These are phyloP conservation scores for Trypanosomatidae sp. DNA, from an alignment of 208 protist genomes.

Conservation along the genomic window DNA sequence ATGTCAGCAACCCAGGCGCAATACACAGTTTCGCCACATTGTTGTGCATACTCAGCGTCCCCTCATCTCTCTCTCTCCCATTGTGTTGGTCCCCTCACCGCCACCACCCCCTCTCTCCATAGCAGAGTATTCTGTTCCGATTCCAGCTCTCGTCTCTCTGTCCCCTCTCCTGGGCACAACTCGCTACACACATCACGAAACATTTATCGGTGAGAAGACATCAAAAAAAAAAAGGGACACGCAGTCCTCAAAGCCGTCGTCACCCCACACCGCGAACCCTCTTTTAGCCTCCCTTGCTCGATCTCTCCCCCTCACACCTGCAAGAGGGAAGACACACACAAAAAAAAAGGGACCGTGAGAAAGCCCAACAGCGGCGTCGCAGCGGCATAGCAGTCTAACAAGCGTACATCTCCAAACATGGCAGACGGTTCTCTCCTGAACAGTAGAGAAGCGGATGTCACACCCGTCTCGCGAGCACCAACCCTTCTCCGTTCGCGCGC, in stretches of 20 bases:
- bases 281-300: not conserved
- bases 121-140: not conserved
- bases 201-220: not conserved
- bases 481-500: not conserved
- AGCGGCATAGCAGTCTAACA: slow-evolving; percentile 6
- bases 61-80: not conserved
- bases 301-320: not conserved
- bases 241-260: not conserved
- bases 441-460: not conserved
- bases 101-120: not conserved
- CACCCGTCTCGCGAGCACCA: not conserved
- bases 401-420: not conserved
- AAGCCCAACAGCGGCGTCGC: slow-evolving; percentile 1
- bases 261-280: not conserved
- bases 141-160: not conserved
- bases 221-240: not conserved
- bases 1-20: not conserved
- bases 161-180: not conserved
- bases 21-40: not conserved
- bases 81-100: not conserved
- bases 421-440: not conserved
- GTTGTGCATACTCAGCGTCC: not conserved
- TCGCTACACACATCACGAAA: not conserved
- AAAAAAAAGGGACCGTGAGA: not conserved
- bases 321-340: not conserved